Evolutionary conservation across 768 basidiomycete genomes (phyloP), one percentile per base, ranked within the genome.

Genomic region (Lactifluus pinguis): DNA sequence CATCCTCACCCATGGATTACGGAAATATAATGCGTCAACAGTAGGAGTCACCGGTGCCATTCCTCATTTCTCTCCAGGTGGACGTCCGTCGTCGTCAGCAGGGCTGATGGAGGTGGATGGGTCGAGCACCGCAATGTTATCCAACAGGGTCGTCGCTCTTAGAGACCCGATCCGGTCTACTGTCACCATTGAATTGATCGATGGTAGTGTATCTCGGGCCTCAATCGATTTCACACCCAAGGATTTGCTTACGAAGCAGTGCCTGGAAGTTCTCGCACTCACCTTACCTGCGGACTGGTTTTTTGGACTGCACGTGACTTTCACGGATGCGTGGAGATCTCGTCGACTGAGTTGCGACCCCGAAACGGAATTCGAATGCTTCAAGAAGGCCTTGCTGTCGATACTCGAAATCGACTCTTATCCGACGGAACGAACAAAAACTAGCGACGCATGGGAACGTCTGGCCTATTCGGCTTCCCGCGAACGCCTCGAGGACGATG

Each of bases 1-100:
- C 0, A 68, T 93, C 3, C 71, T 87, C 42, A 89, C 85, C 0
- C 86, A 89, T 64, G 87, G 85, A 1, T 65, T 76, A 10, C 70
- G 71, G n/a, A 72, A 75, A 25, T 62, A 67, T 78, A n/a, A 70
- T 66, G 34, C 49, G 71, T 25, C 48, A 15, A 11, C 48, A 42
- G 42, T 52, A 15, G 54, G 34, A 21, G 44, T 45, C 17, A 51
- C 48, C 3, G 51, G 62, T 17, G 36, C 48, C 9, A 36, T 56
- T 30, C 53, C 55, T 30, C 39, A 52, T 36, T 59, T 56, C 32
- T 6, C 21, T 32, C 41, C 57, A 4, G 53, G 8, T 6, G 10
- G 21, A 19, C 30, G 42, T 39, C 48, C 25, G 49, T 44, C 21
- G 17, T 15, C 49, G 17, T 49, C 50, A 13, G 30, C 29, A 21